Percentiles rank a stretch among this genome's conserved stretches.
These are phyloP conservation scores for Brasilioporus rufonigricans DNA, from an alignment of 768 basidiomycete species.

Conservation along the genomic window DNA sequence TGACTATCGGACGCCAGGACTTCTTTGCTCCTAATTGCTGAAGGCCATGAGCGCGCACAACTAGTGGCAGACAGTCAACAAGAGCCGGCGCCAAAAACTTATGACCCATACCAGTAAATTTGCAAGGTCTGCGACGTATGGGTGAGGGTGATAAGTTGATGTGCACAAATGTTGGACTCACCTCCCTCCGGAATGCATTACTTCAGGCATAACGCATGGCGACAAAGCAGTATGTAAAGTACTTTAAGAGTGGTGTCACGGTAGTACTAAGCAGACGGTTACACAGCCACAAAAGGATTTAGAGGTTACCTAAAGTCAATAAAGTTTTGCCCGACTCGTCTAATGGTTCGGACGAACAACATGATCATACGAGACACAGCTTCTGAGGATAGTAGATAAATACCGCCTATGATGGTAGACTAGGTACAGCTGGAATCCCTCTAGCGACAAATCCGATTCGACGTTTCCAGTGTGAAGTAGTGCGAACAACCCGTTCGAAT, in stretches of 20 bases:
- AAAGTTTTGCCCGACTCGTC: too few species aligned
- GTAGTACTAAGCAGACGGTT: too few species aligned
- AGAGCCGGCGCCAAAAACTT: neutral
- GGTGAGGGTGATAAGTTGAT: neutral
- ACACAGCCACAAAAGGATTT: too few species aligned
- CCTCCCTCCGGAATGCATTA: too few species aligned
- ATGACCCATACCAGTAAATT: neutral
- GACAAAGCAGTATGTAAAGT: neutral
- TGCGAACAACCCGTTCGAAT: constrained; percentile 11
- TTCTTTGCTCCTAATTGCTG: constrained; percentile 52
- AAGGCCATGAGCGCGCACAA: constrained; percentile 40
- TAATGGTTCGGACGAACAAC: too few species aligned
- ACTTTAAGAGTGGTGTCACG: too few species aligned
- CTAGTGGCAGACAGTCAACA: constrained; percentile 17
- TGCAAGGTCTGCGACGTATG: neutral
- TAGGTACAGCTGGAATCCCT: constrained; percentile 16
- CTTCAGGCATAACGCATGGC: too few species aligned
- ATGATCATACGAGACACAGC: neutral
- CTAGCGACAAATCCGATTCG: constrained; percentile 13
- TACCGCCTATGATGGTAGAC: neutral
- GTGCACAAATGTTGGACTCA: neutral
- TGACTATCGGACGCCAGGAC: constrained; percentile 61
- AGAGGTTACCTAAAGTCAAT: too few species aligned
- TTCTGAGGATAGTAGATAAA: neutral
- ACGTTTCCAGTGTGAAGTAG: constrained; percentile 25